phyloP scores from a whole-genome alignment of 768 basidiomycete species.

The Lactarius quietus region DNA sequence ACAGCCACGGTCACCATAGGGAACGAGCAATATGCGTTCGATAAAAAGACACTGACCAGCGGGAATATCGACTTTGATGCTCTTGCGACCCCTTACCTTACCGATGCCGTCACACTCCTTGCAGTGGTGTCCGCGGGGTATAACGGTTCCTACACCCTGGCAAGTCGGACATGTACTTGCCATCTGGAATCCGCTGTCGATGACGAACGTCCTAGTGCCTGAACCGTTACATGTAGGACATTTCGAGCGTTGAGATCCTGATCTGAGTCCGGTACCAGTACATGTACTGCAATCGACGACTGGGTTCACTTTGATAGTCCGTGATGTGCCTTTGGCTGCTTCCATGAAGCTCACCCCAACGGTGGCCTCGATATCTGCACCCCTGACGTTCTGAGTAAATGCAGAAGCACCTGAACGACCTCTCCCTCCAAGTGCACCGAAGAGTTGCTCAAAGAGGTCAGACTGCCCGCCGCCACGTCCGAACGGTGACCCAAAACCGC shows the following conservation, averaged over 20 bases:
- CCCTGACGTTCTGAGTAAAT: slow-evolving; percentile 47
- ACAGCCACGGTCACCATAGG: slow-evolving; percentile 14
- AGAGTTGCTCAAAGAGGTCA: slow-evolving; percentile 85
- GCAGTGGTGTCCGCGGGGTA: slow-evolving; percentile 79
- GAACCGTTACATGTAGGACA: slow-evolving; percentile 83
- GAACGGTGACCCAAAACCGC: slow-evolving; percentile 54
- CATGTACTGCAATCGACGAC: slow-evolving; percentile 83
- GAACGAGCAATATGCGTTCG: neutral
- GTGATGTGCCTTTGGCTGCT: slow-evolving; percentile 84
- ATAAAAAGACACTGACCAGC: slow-evolving; percentile 55
- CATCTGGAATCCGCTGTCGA: slow-evolving; percentile 96
- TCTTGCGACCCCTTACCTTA: slow-evolving; percentile 75
- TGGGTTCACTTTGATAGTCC: slow-evolving; percentile 72
- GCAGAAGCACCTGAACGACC: slow-evolving; percentile 42
- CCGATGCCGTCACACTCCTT: slow-evolving; percentile 81
- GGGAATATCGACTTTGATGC: slow-evolving; percentile 79
- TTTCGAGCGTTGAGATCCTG: slow-evolving; percentile 75
- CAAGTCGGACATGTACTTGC: slow-evolving; percentile 85
- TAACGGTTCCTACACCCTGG: slow-evolving; percentile 71
- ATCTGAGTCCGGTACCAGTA: slow-evolving; percentile 80
- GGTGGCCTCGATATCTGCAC: slow-evolving; percentile 78
- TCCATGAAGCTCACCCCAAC: slow-evolving; percentile 85
- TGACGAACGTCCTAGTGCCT: slow-evolving; percentile 83
- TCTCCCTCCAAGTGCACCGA: slow-evolving; percentile 60
- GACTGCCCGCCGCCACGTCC: slow-evolving; percentile 43